A percentile compares a stretch with the other conserved stretches of the same genome.
These are phyloP conservation scores for Nosema granulosis DNA, from an alignment of 371 early-diverging fungal genomes.

Conservation along the genomic window DNA sequence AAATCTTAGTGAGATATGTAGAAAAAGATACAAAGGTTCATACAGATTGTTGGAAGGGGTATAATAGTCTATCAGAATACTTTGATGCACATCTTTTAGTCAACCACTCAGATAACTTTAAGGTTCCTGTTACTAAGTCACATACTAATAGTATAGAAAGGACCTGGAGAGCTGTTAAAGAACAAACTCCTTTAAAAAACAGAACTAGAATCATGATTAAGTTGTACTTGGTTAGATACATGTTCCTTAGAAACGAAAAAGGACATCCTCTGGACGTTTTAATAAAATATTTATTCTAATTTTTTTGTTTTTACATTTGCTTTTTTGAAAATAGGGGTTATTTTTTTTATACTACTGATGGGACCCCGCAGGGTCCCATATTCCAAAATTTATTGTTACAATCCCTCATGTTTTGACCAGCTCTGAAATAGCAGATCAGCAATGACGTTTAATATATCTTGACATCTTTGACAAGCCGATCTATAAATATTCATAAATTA, in stretches of 20 bases:
- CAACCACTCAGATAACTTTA: background rate
- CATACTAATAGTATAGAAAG: slow-evolving; percentile 9
- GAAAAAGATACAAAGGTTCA: background rate
- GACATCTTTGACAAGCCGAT: no score
- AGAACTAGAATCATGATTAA: background rate
- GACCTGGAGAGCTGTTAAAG: no score
- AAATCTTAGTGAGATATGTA: background rate
- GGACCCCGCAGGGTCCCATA: no score
- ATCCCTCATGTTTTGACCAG: no score
- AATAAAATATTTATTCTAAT: background rate
- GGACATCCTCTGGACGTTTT: background rate
- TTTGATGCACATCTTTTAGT: background rate
- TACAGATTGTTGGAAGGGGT: background rate
- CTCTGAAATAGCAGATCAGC: no score
- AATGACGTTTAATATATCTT: no score
- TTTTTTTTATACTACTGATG: no score
- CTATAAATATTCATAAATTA: no score
- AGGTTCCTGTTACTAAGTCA: background rate
- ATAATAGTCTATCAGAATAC: background rate
- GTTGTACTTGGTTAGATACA: background rate
- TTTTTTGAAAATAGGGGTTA: no score
- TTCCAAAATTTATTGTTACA: no score
- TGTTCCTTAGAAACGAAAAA: background rate
- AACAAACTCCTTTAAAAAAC: background rate
- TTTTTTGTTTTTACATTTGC: no score